These are phyloP conservation scores for Mimosa bimucronata DNA, from an alignment of 306 rosid genomes.

Conservation along the genomic window DNA sequence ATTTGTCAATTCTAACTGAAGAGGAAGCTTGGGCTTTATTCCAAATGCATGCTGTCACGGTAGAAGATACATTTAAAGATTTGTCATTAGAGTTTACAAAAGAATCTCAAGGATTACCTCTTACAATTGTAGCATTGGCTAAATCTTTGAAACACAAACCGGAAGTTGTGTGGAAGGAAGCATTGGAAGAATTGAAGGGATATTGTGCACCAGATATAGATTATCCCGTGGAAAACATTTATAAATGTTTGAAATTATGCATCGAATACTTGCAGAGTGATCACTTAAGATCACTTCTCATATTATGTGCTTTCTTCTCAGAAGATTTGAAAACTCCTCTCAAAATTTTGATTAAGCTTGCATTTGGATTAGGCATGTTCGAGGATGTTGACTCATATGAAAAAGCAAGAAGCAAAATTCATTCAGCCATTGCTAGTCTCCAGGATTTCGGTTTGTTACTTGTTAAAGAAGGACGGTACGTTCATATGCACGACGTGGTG, in stretches of 20 bases:
- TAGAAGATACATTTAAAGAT: neutral
- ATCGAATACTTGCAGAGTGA: neutral
- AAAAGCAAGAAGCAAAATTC: neutral
- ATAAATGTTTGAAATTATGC: neutral
- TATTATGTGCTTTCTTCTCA: conserved; percentile 1
- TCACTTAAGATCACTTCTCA: neutral
- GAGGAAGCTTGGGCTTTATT: neutral
- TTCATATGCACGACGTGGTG: neutral
- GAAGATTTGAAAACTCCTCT: neutral
- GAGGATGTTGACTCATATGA: neutral
- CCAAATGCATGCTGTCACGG: neutral
- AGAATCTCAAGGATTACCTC: neutral
- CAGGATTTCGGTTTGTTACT: neutral
- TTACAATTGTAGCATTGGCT: neutral
- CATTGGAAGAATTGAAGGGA: neutral
- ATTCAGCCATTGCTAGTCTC: neutral
- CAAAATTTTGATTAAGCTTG: neutral
- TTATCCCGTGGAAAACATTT: neutral
- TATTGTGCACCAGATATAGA: neutral
- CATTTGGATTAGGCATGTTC: neutral
- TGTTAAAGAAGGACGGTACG: neutral
- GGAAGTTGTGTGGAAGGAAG: neutral
- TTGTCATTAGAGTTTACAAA: neutral
- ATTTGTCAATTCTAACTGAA: neutral
- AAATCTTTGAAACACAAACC: neutral